phyloP scores from a whole-genome alignment of 2,329 filamentous ascomycete species.

The Penicillium sp. region DNA sequence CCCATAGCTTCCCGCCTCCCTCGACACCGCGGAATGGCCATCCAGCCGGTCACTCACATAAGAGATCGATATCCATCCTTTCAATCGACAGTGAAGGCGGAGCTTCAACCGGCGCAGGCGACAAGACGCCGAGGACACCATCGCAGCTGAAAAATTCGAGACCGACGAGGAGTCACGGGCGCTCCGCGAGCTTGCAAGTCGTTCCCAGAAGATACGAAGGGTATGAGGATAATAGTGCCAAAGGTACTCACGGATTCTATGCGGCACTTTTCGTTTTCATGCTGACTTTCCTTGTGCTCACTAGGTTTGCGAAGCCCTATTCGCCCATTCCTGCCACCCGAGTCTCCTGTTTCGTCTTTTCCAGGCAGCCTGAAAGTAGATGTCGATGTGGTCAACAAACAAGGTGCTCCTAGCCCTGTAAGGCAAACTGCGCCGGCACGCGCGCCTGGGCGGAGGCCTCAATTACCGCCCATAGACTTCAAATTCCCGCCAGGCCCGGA shows the following conservation, averaged over 20 bases:
- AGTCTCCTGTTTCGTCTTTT: constrained; percentile 37
- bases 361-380: constrained; percentile 39
- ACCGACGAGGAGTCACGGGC: constrained; percentile 68
- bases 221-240: constrained; percentile 44
- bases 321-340: constrained; percentile 37
- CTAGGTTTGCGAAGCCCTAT: constrained; percentile 39
- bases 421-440: constrained; percentile 46
- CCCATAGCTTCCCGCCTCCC: constrained; percentile 49
- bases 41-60: constrained; percentile 63
- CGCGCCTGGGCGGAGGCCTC: constrained; percentile 44
- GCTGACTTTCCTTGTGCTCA: constrained; percentile 16
- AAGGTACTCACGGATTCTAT: constrained; percentile 38
- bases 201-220: constrained; percentile 55
- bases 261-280: neutral
- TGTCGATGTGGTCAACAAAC: constrained; percentile 36
- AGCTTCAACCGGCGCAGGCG: constrained; percentile 20
- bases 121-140: constrained; percentile 36
- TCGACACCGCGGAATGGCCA: constrained; percentile 39
- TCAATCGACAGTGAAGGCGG: constrained; percentile 66
- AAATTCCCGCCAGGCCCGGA: constrained; percentile 59
- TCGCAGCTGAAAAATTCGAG: constrained; percentile 52
- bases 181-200: constrained; percentile 83
- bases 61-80: constrained; percentile 80
- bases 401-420: constrained; percentile 37
- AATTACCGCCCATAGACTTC: constrained; percentile 53